A percentile compares a stretch with the other conserved stretches of the same genome.
Conservation (phyloP, 1,284 basidiomycete genomes). For the Malassezia brasiliensis region DNA sequence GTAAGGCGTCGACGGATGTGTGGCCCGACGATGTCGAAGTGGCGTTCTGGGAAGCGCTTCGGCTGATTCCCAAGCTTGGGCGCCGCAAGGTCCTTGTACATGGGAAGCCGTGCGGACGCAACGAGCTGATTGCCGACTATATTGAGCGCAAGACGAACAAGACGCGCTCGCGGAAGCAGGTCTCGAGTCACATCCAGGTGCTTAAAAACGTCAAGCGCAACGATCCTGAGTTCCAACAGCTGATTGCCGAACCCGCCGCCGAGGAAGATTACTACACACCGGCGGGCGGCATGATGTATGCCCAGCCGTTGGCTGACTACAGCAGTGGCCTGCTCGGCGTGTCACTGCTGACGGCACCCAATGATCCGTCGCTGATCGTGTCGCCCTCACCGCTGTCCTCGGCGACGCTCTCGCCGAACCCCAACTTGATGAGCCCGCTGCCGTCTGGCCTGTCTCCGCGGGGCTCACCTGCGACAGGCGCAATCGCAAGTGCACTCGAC, state of each 20-base stretch:
- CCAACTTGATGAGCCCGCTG: slow-evolving; percentile 14
- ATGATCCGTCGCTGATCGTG: not conserved
- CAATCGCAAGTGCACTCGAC: slow-evolving; percentile 37
- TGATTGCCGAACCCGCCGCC: slow-evolving; percentile 42
- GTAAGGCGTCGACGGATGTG: slow-evolving; percentile 47
- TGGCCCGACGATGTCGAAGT: slow-evolving; percentile 51
- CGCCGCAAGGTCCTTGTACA: slow-evolving; percentile 52
- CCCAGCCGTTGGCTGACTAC: slow-evolving; percentile 42
- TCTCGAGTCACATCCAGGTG: slow-evolving; percentile 49
- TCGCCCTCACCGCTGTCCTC: slow-evolving; percentile 34
- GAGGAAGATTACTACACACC: slow-evolving; percentile 48
- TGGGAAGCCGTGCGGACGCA: slow-evolving; percentile 53
- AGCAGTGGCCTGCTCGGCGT: slow-evolving; percentile 39
- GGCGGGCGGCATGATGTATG: slow-evolving; percentile 48
- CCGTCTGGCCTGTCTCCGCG: slow-evolving; percentile 16
- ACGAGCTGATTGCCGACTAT: slow-evolving; percentile 54
- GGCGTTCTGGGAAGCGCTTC: slow-evolving; percentile 50
- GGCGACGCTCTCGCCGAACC: slow-evolving; percentile 19
- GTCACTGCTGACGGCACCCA: slow-evolving; percentile 3
- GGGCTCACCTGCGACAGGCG: slow-evolving; percentile 29
- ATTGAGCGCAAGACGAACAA: slow-evolving; percentile 51
- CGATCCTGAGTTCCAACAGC: slow-evolving; percentile 47
- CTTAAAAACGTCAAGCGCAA: slow-evolving; percentile 47
- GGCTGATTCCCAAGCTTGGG: slow-evolving; percentile 50
- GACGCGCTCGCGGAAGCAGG: slow-evolving; percentile 45